A percentile compares a stretch with the other conserved stretches of the same genome.
Evolutionary conservation across 768 basidiomycete genomes (phyloP).

Genomic region (Wakefieldia striispora): DNA sequence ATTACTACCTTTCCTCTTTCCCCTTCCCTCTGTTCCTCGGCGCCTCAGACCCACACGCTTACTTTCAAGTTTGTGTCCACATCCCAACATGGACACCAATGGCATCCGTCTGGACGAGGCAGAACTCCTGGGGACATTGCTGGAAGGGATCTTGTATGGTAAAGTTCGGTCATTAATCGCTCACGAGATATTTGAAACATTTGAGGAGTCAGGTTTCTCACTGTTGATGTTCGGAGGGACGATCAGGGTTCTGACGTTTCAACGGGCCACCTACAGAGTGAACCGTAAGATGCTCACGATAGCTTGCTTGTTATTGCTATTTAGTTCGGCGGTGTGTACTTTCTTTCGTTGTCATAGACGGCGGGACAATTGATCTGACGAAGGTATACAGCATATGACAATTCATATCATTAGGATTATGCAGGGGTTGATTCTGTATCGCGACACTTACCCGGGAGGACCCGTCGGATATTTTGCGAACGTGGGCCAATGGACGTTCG

Average conservation of each 20-base stretch:
- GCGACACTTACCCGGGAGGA: slow-evolving; percentile 22
- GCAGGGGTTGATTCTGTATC: slow-evolving; percentile 22
- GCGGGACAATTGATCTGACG: neutral
- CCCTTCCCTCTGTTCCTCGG: neutral
- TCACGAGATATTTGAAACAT: neutral
- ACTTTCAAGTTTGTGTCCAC: too few relatives aligned
- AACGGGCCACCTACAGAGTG: slow-evolving; percentile 5
- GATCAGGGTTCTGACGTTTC: slow-evolving; percentile 19
- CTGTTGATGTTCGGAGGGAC: slow-evolving; percentile 34
- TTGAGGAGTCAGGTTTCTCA: slow-evolving; percentile 27
- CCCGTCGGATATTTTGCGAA: slow-evolving; percentile 23
- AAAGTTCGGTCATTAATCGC: neutral
- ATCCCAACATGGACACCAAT: neutral
- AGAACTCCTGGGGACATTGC: slow-evolving; percentile 5
- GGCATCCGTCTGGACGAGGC: slow-evolving; percentile 1
- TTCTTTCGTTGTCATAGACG: neutral
- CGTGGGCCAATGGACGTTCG: slow-evolving; percentile 12
- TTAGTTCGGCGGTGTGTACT: slow-evolving; percentile 25
- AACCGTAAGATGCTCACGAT: slow-evolving; percentile 19
- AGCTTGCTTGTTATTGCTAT: slow-evolving; percentile 19
- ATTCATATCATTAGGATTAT: slow-evolving; percentile 20
- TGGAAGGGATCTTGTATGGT: slow-evolving; percentile 15
- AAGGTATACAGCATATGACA: slow-evolving; percentile 21
- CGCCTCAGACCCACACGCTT: too few relatives aligned
- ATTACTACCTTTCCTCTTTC: neutral